Percentiles rank a stretch among this genome's conserved stretches.
Evolutionary conservation across 768 basidiomycete species (phyloP).

Genomic region (Russula foetens): DNA sequence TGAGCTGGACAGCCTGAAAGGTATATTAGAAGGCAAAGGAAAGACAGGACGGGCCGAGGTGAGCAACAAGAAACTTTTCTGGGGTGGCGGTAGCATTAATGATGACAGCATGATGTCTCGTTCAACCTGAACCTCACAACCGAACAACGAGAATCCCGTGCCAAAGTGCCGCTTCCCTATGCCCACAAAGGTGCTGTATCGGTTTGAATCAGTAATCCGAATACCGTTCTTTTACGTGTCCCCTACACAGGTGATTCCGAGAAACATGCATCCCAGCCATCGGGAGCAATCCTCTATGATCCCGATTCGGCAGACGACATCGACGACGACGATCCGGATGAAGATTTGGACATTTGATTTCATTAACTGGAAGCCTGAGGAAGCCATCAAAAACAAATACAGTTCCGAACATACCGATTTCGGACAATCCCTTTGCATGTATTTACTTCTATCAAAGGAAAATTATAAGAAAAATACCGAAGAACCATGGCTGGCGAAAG

Average conservation of each 20-base stretch:
- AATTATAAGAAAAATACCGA: not conserved
- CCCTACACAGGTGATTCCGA: slow-evolving; percentile 22
- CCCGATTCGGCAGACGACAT: slow-evolving; percentile 92
- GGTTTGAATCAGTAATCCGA: not conserved
- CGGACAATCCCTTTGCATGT: not conserved
- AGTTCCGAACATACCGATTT: slow-evolving; percentile 2
- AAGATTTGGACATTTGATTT: slow-evolving; percentile 75
- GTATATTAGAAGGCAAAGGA: slow-evolving; percentile 33
- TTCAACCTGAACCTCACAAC: slow-evolving; percentile 86
- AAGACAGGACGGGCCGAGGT: slow-evolving; percentile 23
- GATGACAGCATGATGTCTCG: slow-evolving; percentile 32
- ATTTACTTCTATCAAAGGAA: not conserved
- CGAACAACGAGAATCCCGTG: slow-evolving; percentile 70
- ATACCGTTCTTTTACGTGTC: slow-evolving; percentile 31
- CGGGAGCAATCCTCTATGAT: slow-evolving; percentile 71
- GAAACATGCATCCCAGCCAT: slow-evolving; percentile 20
- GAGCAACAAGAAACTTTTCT: not conserved
- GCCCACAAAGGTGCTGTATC: slow-evolving; percentile 66
- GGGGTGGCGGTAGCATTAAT: no score
- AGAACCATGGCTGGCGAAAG: not conserved
- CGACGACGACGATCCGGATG: slow-evolving; percentile 94
- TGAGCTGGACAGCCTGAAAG: slow-evolving; percentile 44
- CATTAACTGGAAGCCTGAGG: not conserved
- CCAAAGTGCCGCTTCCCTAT: slow-evolving; percentile 84
- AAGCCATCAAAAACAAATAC: not conserved